Evolutionary conservation across 2,329 filamentous ascomycete genomes (phyloP).

Genomic region (Rhynchosporium secalis): DNA sequence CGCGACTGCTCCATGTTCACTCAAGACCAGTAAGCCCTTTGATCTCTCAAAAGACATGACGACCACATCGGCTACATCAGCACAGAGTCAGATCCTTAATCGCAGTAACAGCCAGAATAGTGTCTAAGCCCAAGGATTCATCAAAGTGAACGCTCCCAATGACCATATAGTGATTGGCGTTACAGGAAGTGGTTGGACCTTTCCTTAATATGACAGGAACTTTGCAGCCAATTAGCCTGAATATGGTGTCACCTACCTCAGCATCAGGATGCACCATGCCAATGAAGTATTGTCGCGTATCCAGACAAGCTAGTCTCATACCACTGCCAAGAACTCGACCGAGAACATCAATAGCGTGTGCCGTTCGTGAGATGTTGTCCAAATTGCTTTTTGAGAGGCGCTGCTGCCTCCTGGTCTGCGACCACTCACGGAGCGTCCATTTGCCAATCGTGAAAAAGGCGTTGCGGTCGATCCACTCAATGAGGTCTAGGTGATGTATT

Average conservation of each 20-base stretch:
- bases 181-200: not conserved
- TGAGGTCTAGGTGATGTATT: slow-evolving; percentile 10
- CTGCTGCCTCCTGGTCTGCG: not conserved
- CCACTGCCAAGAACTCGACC: slow-evolving; percentile 14
- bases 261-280: slow-evolving; percentile 13
- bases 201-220: slow-evolving; percentile 11
- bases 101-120: not conserved
- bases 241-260: slow-evolving; percentile 6
- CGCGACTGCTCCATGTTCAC: no score
- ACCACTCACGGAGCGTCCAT: slow-evolving; percentile 17
- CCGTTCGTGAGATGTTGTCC: no score
- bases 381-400: not conserved
- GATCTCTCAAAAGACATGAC: not conserved
- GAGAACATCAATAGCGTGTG: slow-evolving; percentile 2
- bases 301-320: slow-evolving; percentile 5
- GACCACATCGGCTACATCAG: not conserved
- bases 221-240: slow-evolving; percentile 9
- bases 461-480: slow-evolving; percentile 23
- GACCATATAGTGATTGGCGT: slow-evolving; percentile 7
- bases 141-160: slow-evolving; percentile 15
- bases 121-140: not conserved
- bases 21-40: no score
- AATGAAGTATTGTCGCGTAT: not conserved
- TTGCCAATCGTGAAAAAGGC: slow-evolving; percentile 11
- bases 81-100: slow-evolving; percentile 1